A percentile compares a stretch with the other conserved stretches of the same genome.
Evolutionary conservation across 176 grass and related monocot species (phyloP).

Genomic region (Coix lacrymajobi): DNA sequence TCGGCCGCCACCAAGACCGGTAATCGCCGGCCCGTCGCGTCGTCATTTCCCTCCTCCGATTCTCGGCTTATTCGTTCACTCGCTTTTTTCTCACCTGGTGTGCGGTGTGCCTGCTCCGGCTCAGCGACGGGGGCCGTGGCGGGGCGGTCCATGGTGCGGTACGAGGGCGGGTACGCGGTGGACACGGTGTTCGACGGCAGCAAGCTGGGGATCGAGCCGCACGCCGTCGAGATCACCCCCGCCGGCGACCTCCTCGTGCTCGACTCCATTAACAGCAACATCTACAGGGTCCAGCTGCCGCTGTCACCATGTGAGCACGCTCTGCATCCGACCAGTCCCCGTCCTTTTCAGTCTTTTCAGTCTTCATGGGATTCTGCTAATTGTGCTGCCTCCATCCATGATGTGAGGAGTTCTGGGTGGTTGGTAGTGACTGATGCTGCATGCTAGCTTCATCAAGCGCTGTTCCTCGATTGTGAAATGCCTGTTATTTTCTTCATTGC

Average conservation of each 20-base stretch:
- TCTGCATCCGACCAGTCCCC: conserved; percentile 6
- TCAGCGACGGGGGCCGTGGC: conserved; percentile 30
- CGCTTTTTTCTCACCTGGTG: conserved; percentile 11
- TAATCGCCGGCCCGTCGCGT: conserved; percentile 12
- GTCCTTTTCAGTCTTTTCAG: background rate
- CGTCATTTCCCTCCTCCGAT: background rate
- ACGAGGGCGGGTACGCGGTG: conserved; percentile 88
- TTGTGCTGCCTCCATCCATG: background rate
- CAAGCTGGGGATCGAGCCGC: conserved; percentile 93
- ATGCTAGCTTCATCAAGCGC: background rate
- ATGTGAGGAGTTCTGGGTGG: background rate
- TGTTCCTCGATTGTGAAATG: conserved; percentile 23
- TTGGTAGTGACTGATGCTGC: conserved; percentile 11
- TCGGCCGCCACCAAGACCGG: conserved; percentile 57
- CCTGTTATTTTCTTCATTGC: conserved; percentile 20
- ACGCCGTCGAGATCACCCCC: conserved; percentile 73
- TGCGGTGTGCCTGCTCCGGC: background rate
- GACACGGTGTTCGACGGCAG: conserved; percentile 97
- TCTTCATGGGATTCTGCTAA: conserved; percentile 41
- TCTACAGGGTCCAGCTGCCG: conserved; percentile 77
- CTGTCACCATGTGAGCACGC: conserved; percentile 72
- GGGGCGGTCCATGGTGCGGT: conserved; percentile 69
- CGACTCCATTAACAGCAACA: conserved; percentile 98
- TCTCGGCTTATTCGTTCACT: background rate
- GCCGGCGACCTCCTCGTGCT: conserved; percentile 78